Evolutionary conservation across 2,329 filamentous ascomycete species (phyloP).

Genomic region (Phaeosphaeriaceae sp.): DNA sequence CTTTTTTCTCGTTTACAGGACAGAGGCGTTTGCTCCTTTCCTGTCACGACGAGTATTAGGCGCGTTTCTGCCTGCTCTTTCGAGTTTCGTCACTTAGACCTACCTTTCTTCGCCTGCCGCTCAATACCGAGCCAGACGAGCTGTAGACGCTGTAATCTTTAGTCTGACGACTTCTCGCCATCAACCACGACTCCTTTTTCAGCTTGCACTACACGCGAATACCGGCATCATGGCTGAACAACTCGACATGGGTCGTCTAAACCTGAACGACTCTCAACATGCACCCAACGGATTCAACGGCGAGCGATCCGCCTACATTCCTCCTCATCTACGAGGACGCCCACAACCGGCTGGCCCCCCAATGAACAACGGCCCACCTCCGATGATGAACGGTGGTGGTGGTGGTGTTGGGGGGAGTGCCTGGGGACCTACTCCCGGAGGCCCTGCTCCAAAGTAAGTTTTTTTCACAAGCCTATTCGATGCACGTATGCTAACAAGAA

Average conservation of each 20-base stretch:
- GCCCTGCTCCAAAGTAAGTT: slow-evolving; percentile 29
- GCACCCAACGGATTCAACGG: slow-evolving; percentile 58
- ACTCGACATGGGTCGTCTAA: slow-evolving; percentile 80
- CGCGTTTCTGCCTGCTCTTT: slow-evolving; percentile 48
- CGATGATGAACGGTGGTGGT: slow-evolving; percentile 60
- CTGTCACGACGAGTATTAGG: slow-evolving; percentile 48
- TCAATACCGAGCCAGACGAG: slow-evolving; percentile 40
- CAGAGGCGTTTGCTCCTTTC: slow-evolving; percentile 47
- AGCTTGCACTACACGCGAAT: slow-evolving; percentile 13
- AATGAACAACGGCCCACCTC: slow-evolving; percentile 46
- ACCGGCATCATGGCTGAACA: slow-evolving; percentile 57
- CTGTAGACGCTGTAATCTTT: slow-evolving; percentile 27
- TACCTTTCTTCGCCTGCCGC: slow-evolving; percentile 37
- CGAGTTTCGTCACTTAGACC: slow-evolving; percentile 40
- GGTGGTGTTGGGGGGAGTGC: slow-evolving; percentile 65
- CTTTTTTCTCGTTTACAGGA: slow-evolving; percentile 49
- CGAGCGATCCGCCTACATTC: slow-evolving; percentile 78
- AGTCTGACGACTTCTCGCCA: slow-evolving; percentile 10
- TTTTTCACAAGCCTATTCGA: background rate
- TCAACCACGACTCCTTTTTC: slow-evolving; percentile 7
- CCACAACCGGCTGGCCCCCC: slow-evolving; percentile 43
- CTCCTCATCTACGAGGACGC: slow-evolving; percentile 75
- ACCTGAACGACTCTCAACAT: slow-evolving; percentile 70
- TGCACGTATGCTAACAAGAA: slow-evolving; percentile 22
- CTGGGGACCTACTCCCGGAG: slow-evolving; percentile 55